Evolutionary conservation across 805 yeast genomes (phyloP), one percentile per base, ranked within the genome.

Genomic region (Sugiyamaella floridensis): DNA sequence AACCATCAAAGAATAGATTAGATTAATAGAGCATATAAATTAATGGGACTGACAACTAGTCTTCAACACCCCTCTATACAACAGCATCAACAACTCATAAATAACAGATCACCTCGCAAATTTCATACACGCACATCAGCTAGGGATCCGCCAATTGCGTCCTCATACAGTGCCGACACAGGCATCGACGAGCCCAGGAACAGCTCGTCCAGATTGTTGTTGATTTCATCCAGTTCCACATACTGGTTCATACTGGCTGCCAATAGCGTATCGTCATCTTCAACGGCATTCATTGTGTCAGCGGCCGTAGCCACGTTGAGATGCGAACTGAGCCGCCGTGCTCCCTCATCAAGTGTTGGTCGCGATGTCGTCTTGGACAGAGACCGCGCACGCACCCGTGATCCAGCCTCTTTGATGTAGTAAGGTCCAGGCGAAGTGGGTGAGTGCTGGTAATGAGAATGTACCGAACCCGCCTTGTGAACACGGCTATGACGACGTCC

Each of bases 381-480:
- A n/a, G 55, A 52, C 4, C 55, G 47, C 22, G 48, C 55, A 40
- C 54, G 19, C 11, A 51, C 20, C 43, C 51, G 40, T 5, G 55
- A 28, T 18, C 51, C 20, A 16, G 45, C 51, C 18, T 45, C 53
- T 41, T 40, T 45, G 26, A 47, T 46, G 32, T 45, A 50, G 40
- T 47, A 50, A 18, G 53, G 53, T 45, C 40, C 40, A 2, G 46
- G 45, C 26, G 49, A 45, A 14, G 19, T 41, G 14, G 47, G 46
- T 11, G 43, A 34, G 22, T 50, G 53, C 4, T 18, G 16, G 16
- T 44, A 40, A n/a, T 45, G 53, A n/a, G 18, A 29, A 37, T 50
- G 53, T 22, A 19, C 45, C 12, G 49, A 34, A 1, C 56, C 56
- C 11, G 56, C 52, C 46, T 49, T 49, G 48, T 53, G 56, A 2